These are phyloP conservation scores for Singerocomus inundabilis DNA, from an alignment of 1,284 basidiomycete genomes.

Conservation along the genomic window DNA sequence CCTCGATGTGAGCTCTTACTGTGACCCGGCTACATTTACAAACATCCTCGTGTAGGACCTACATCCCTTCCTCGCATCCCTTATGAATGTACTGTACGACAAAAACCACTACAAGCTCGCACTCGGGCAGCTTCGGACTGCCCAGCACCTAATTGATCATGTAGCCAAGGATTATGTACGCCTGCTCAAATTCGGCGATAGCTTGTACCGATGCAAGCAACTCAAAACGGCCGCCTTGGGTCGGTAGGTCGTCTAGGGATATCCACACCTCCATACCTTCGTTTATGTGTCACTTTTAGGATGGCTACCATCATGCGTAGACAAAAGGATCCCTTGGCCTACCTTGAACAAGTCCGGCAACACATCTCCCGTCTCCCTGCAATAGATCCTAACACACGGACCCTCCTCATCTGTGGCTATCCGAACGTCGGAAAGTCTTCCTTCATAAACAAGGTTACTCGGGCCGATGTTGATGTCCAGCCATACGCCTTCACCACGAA, in stretches of 20 bases:
- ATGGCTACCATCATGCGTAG: conserved; percentile 98
- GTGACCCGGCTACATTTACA: neutral
- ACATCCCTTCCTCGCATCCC: conserved; percentile 90
- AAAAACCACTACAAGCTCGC: conserved; percentile 99
- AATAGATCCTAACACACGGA: conserved; percentile 96
- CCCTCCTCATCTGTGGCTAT: conserved; percentile 93
- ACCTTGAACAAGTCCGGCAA: conserved; percentile 96
- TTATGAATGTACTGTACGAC: conserved; percentile 97
- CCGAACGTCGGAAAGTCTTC: conserved; percentile 97
- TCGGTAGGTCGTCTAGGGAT: conserved; percentile 53
- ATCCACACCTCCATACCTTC: neutral
- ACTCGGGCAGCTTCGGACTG: conserved; percentile 90
- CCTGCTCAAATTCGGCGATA: conserved; percentile 94
- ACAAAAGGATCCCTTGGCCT: conserved; percentile 95
- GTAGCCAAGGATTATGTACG: conserved; percentile 95
- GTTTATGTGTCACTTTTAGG: conserved; percentile 37
- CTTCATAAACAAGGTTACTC: conserved; percentile 97
- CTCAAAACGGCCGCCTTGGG: conserved; percentile 93
- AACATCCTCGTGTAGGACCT: conserved; percentile 62
- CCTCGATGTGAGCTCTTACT: conserved; percentile 71
- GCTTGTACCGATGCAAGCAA: conserved; percentile 95
- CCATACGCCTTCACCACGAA: conserved; percentile 98
- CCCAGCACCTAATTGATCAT: conserved; percentile 91
- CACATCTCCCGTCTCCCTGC: conserved; percentile 95
- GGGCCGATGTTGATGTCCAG: conserved; percentile 96